phyloP scores from a whole-genome alignment of 352 stramenopile species.

The Globisporangium uncinulatum region DNA sequence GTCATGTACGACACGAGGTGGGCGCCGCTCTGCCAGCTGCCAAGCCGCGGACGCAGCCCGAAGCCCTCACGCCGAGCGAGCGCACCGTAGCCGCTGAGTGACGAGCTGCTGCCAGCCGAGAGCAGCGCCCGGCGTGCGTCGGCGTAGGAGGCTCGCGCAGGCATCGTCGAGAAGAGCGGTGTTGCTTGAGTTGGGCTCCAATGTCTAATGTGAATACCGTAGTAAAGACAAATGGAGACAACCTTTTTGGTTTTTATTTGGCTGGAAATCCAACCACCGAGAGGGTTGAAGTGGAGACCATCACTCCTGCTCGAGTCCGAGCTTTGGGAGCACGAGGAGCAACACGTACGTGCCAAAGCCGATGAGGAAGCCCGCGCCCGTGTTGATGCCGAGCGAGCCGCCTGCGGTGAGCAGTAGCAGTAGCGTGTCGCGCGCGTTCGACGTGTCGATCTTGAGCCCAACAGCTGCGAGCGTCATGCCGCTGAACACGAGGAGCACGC shows the following conservation, averaged over 20 bases:
- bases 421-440: conserved; percentile 26
- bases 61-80: conserved; percentile 15
- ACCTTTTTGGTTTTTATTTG: background rate
- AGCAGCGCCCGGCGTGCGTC: conserved; percentile 10
- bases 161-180: no score
- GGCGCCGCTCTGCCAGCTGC: conserved; percentile 58
- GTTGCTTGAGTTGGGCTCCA: no score
- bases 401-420: conserved; percentile 37
- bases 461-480: conserved; percentile 43
- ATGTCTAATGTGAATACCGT: no score
- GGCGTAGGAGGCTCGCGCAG: background rate
- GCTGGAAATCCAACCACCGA: background rate
- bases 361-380: conserved; percentile 49
- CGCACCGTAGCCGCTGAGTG: conserved; percentile 24
- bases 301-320: conserved; percentile 1
- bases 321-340: conserved; percentile 18
- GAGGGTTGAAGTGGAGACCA: no score
- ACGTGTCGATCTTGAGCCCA: conserved; percentile 42
- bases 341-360: conserved; percentile 30
- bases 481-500: conserved; percentile 56
- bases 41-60: conserved; percentile 24
- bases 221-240: no score
- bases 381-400: conserved; percentile 45
- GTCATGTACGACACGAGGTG: conserved; percentile 75
- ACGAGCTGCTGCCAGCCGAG: conserved; percentile 27